Percentiles rank a stretch among this genome's conserved stretches.
Evolutionary conservation across 2,329 filamentous ascomycete genomes (phyloP).

Genomic region (Colletotrichum sp.): DNA sequence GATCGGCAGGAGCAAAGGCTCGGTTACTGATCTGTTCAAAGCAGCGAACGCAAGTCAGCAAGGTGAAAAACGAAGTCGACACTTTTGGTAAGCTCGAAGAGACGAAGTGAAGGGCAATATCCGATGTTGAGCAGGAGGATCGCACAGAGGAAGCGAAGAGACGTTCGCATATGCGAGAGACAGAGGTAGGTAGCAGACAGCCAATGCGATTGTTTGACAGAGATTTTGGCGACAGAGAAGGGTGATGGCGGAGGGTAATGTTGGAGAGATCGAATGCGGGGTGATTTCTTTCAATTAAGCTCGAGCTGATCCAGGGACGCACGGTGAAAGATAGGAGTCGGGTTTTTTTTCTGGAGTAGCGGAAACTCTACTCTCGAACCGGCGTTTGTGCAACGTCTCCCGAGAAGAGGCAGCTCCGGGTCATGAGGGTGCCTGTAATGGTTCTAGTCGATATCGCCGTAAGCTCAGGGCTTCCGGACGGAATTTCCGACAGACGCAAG

Average conservation of each 20-base stretch:
- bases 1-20: constrained; percentile 29
- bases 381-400: background rate
- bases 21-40: constrained; percentile 12
- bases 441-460: background rate
- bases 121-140: background rate
- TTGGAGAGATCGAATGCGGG: constrained; percentile 18
- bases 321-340: background rate
- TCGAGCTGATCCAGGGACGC: constrained; percentile 10
- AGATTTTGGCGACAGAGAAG: constrained; percentile 29
- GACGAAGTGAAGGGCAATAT: background rate
- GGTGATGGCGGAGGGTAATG: constrained; percentile 20
- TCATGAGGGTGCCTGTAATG: background rate
- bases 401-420: background rate
- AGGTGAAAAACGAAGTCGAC: background rate
- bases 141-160: background rate
- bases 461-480: background rate
- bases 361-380: constrained; percentile 13
- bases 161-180: background rate
- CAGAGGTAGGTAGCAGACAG: background rate
- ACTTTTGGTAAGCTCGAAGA: no score
- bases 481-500: background rate
- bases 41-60: background rate
- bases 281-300: constrained; percentile 9
- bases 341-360: background rate
- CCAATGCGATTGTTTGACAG: constrained; percentile 18